Percentiles rank a stretch among this genome's conserved stretches.
Conservation (phyloP, 768 basidiomycete species). For the Tylopilus subfusipes region DNA sequence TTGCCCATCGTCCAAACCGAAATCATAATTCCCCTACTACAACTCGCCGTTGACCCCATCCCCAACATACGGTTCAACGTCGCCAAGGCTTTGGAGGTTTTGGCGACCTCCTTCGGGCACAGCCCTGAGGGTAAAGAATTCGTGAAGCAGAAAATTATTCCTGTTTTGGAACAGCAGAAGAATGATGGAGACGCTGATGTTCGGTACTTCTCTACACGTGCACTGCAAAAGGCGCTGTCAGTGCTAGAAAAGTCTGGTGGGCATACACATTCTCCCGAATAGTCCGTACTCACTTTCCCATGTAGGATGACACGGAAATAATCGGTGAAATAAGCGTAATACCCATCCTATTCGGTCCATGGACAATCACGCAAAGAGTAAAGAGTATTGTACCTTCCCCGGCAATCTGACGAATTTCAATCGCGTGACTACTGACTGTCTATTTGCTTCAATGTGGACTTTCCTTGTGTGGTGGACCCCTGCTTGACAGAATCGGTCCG, state of each 20-base stretch:
- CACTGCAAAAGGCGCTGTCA: slow-evolving; percentile 55
- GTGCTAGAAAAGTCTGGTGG: slow-evolving; percentile 40
- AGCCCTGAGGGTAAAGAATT: slow-evolving; percentile 71
- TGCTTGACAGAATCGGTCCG: background rate
- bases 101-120: slow-evolving; percentile 66
- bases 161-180: slow-evolving; percentile 83
- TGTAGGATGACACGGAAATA: slow-evolving; percentile 21
- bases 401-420: slow-evolving; percentile 26
- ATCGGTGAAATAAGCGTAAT: slow-evolving; percentile 27
- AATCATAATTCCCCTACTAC: slow-evolving; percentile 79
- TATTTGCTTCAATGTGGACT: background rate
- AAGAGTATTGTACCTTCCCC: slow-evolving; percentile 32
- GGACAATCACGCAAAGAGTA: slow-evolving; percentile 24
- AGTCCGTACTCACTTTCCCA: background rate
- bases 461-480: background rate
- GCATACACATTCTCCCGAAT: background rate
- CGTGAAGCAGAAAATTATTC: slow-evolving; percentile 67
- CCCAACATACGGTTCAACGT: slow-evolving; percentile 99
- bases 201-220: slow-evolving; percentile 86
- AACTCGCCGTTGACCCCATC: slow-evolving; percentile 85
- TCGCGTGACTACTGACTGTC: background rate
- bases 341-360: slow-evolving; percentile 26
- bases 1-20: slow-evolving; percentile 79
- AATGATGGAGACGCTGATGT: slow-evolving; percentile 94
- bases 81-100: slow-evolving; percentile 88